phyloP scores from a whole-genome alignment of 2,329 filamentous ascomycete species.

The Penicillium sp. region DNA sequence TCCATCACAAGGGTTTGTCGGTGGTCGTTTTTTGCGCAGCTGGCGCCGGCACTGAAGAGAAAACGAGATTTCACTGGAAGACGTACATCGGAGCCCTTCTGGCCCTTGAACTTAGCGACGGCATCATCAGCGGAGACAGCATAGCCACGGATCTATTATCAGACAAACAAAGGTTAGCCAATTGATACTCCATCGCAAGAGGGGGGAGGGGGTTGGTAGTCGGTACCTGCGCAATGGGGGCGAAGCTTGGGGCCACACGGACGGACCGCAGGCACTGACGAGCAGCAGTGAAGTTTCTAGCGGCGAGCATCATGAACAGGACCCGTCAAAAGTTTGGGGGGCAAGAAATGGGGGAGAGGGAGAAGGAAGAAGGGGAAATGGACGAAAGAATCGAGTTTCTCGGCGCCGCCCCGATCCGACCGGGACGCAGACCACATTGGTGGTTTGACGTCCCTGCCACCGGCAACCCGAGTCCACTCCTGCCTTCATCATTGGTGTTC shows the following conservation, averaged over 20 bases:
- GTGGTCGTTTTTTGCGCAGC: slow-evolving; percentile 17
- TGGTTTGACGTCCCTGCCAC: slow-evolving; percentile 16
- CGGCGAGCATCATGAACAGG: slow-evolving; percentile 68
- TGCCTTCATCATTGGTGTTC: slow-evolving; percentile 5
- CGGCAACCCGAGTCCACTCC: slow-evolving; percentile 22
- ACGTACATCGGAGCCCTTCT: slow-evolving; percentile 80
- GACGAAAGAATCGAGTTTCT: slow-evolving; percentile 26
- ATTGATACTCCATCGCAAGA: slow-evolving; percentile 14
- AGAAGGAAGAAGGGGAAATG: slow-evolving; percentile 14
- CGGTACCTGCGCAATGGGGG: slow-evolving; percentile 55
- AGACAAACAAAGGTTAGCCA: slow-evolving; percentile 14
- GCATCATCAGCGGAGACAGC: slow-evolving; percentile 53
- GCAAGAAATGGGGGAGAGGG: slow-evolving; percentile 19
- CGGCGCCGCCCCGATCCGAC: slow-evolving; percentile 24
- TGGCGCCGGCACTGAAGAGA: slow-evolving; percentile 22
- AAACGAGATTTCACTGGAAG: slow-evolving; percentile 22
- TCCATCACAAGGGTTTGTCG: slow-evolving; percentile 3
- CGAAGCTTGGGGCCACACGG: slow-evolving; percentile 45
- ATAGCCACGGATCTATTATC: slow-evolving; percentile 58
- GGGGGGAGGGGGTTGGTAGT: slow-evolving; percentile 1
- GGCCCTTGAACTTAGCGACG: slow-evolving; percentile 90
- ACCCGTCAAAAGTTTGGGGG: slow-evolving; percentile 18
- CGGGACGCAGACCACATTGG: slow-evolving; percentile 23
- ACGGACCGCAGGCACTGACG: slow-evolving; percentile 73
- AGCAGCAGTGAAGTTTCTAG: slow-evolving; percentile 70